These are phyloP conservation scores for Sequoia sempervirens DNA, from an alignment of 75 land plant genomes.

Conservation along the genomic window DNA sequence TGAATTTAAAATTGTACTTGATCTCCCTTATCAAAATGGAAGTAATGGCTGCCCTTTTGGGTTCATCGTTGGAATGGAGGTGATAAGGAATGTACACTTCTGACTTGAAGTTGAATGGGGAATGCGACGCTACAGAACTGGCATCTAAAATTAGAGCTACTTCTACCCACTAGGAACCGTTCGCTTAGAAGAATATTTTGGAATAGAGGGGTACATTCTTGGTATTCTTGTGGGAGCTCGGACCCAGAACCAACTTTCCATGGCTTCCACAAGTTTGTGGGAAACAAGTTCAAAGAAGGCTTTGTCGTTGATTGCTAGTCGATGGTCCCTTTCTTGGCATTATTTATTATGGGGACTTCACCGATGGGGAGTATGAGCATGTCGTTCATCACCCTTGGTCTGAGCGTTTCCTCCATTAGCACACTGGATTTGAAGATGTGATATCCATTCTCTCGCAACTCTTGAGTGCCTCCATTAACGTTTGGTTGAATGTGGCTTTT, in stretches of 20 bases:
- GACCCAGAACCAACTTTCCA: conserved; percentile 19
- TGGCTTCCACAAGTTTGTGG: conserved; percentile 19
- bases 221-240: conserved; percentile 26
- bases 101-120: conserved; percentile 56
- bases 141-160: conserved; percentile 49
- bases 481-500: no score
- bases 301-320: conserved; percentile 41
- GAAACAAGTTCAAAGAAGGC: conserved; percentile 43
- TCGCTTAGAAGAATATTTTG: conserved; percentile 47
- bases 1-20: no score
- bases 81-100: conserved; percentile 40
- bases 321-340: conserved; percentile 43
- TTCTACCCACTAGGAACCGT: conserved; percentile 46
- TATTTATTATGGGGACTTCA: conserved; percentile 65
- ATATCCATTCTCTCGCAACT: no score
- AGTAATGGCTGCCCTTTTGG: no score
- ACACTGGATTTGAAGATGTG: no score
- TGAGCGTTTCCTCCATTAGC: no score
- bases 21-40: no score
- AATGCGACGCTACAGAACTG: conserved; percentile 30
- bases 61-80: background rate
- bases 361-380: conserved; percentile 64
- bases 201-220: conserved; percentile 59
- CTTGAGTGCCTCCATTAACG: no score
- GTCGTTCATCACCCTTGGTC: conserved; percentile 58